Conservation (phyloP, 371 early-diverging fungal species). For the Zancudomyces culisetae region DNA sequence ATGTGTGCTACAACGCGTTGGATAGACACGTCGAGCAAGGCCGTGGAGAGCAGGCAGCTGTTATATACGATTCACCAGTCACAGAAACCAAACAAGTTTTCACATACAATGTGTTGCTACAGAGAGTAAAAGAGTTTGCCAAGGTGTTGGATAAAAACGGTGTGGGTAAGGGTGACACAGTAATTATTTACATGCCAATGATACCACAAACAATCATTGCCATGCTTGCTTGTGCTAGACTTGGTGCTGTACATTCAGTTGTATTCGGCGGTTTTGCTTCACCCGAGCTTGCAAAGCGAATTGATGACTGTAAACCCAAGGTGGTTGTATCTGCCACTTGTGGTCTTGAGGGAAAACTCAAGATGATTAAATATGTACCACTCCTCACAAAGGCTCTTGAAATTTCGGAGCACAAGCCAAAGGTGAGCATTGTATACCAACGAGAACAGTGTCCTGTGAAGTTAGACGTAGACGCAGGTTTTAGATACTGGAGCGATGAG, state of each 20-base stretch:
- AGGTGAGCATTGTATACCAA: constrained; percentile 34
- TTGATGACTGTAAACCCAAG: constrained; percentile 54
- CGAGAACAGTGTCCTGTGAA: constrained; percentile 29
- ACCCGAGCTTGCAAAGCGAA: constrained; percentile 56
- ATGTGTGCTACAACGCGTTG: constrained; percentile 82
- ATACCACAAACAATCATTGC: constrained; percentile 69
- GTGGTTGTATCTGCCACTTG: constrained; percentile 56
- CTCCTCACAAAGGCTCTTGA: constrained; percentile 41
- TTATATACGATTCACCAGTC: constrained; percentile 64
- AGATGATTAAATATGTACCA: constrained; percentile 22
- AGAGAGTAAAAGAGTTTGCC: constrained; percentile 48
- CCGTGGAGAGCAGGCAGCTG: constrained; percentile 32
- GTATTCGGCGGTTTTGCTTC: constrained; percentile 71
- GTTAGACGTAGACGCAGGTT: constrained; percentile 31
- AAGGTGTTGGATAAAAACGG: constrained; percentile 47
- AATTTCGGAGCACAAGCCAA: constrained; percentile 31
- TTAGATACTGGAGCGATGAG: constrained; percentile 20
- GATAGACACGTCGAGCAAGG: constrained; percentile 59
- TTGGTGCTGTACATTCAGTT: constrained; percentile 75
- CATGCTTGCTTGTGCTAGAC: constrained; percentile 77
- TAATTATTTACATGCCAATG: constrained; percentile 84
- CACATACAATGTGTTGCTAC: constrained; percentile 52
- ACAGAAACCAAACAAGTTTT: constrained; percentile 27
- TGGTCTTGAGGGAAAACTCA: constrained; percentile 47
- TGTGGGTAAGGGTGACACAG: constrained; percentile 58